Percentiles rank a stretch among this genome's conserved stretches.
Evolutionary conservation across 257 asterid genomes (phyloP).

Genomic region (Scutellaria baicalensis): DNA sequence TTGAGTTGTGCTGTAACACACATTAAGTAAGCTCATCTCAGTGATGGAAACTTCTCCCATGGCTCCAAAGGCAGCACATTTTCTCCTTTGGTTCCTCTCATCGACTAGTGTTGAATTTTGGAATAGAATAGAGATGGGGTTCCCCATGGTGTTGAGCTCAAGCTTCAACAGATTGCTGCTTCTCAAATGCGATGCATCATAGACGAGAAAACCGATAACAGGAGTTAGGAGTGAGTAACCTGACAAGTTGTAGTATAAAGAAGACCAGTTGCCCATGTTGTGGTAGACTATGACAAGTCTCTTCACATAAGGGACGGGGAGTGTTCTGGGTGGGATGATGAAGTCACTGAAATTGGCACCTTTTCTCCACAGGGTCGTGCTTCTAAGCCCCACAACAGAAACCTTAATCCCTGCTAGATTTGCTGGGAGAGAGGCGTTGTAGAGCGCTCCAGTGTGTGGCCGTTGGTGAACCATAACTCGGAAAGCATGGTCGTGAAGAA

Average conservation of each 20-base stretch:
- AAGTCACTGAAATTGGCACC: conserved; percentile 65
- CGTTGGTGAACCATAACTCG: conserved; percentile 31
- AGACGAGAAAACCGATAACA: conserved; percentile 54
- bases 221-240: conserved; percentile 49
- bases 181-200: conserved; percentile 44
- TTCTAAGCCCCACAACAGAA: conserved; percentile 48
- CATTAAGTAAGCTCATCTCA: conserved; percentile 23
- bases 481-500: conserved; percentile 56
- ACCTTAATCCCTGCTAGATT: conserved; percentile 58
- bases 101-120: not conserved
- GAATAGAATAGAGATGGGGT: conserved; percentile 43
- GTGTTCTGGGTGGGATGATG: conserved; percentile 50
- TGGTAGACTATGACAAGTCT: conserved; percentile 60
- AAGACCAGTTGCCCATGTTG: conserved; percentile 60
- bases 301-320: conserved; percentile 51
- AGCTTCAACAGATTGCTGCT: conserved; percentile 28
- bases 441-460: conserved; percentile 55
- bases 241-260: conserved; percentile 42
- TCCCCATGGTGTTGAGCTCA: conserved; percentile 44
- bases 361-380: conserved; percentile 49
- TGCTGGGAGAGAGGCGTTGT: conserved; percentile 53
- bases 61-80: conserved; percentile 50
- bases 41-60: conserved; percentile 33
- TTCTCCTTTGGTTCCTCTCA: conserved; percentile 7
- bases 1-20: conserved; percentile 39